These are phyloP conservation scores for Phytophthora palmivora DNA, from an alignment of 352 stramenopile genomes.

Conservation along the genomic window DNA sequence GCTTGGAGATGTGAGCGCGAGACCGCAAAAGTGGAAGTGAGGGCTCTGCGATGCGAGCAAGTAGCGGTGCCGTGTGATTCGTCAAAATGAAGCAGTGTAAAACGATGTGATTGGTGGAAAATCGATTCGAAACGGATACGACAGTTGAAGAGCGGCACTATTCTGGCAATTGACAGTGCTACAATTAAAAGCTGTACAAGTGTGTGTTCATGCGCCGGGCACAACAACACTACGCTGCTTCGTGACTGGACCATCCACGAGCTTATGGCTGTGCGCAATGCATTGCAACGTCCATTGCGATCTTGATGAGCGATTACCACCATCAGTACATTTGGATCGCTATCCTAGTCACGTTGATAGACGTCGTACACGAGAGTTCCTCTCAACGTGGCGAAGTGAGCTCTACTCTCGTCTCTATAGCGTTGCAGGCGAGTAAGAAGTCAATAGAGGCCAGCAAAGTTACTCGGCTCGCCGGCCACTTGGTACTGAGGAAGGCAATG, in stretches of 20 bases:
- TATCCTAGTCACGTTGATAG: not conserved
- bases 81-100: conserved; percentile 13
- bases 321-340: not conserved
- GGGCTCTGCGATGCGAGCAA: conserved; percentile 2
- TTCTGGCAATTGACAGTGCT: conserved; percentile 7
- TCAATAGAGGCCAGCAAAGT: conserved; percentile 27
- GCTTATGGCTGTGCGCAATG: conserved; percentile 1
- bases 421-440: conserved; percentile 8
- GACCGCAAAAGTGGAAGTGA: conserved; percentile 57
- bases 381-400: conserved; percentile 22
- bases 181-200: conserved; percentile 5
- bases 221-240: conserved; percentile 31
- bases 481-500: conserved; percentile 7
- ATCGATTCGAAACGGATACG: conserved; percentile 23
- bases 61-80: conserved; percentile 9
- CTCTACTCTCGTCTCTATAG: conserved; percentile 12
- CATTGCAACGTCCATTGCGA: conserved; percentile 7
- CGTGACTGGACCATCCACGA: conserved; percentile 21
- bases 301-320: conserved; percentile 7
- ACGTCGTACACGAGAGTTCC: not conserved
- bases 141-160: conserved; percentile 22
- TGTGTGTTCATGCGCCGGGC: not conserved
- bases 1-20: conserved; percentile 23
- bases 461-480: conserved; percentile 16
- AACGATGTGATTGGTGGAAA: conserved; percentile 29